phyloP scores from a whole-genome alignment of 306 rosid genomes.

The Medicago lupulina region DNA sequence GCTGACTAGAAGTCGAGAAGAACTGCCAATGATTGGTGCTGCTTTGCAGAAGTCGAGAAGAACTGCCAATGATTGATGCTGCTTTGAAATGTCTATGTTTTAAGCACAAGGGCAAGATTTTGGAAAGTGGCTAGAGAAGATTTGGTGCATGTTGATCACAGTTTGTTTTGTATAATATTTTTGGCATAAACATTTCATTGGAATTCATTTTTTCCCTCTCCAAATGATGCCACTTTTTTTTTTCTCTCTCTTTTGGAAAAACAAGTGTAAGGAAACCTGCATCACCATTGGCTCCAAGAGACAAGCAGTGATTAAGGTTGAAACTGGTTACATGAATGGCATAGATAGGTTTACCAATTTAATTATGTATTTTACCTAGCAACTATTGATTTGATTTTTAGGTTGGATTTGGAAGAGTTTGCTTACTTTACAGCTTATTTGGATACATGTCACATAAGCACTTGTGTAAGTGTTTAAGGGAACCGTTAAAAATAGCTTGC shows the following conservation, averaged over 20 bases:
- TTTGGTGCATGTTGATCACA: conserved; percentile 39
- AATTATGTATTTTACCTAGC: not conserved
- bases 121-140: conserved; percentile 37
- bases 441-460: not conserved
- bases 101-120: conserved; percentile 44
- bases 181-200: conserved; percentile 37
- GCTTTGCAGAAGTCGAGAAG: conserved; percentile 32
- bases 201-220: conserved; percentile 48
- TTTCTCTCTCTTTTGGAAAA: conserved; percentile 33
- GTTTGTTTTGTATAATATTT: conserved; percentile 45
- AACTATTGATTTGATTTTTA: not conserved
- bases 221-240: conserved; percentile 21
- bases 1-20: conserved; percentile 41
- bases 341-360: not conserved
- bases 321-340: conserved; percentile 32
- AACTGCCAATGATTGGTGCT: conserved; percentile 44
- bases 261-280: conserved; percentile 43
- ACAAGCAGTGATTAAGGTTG: conserved; percentile 32
- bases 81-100: conserved; percentile 31
- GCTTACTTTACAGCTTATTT: not conserved
- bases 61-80: conserved; percentile 44
- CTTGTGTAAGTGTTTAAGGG: not conserved
- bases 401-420: not conserved
- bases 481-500: not conserved
- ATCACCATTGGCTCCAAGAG: conserved; percentile 25